Evolutionary conservation across 2,329 filamentous ascomycete genomes (phyloP).

Genomic region (Epichloe aotearoae): DNA sequence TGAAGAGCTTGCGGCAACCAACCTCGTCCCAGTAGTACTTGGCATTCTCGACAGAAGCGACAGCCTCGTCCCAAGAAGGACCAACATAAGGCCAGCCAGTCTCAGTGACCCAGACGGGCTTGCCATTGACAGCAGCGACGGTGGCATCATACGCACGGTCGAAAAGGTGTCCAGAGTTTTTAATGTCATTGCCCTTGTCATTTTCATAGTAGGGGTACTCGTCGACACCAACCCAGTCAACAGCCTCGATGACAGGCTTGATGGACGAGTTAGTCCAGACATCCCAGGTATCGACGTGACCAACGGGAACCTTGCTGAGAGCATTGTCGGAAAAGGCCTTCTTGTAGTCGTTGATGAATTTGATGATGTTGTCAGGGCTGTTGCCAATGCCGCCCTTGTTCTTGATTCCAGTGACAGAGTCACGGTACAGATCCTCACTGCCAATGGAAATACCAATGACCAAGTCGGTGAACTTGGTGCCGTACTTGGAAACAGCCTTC

Average conservation of each 20-base stretch:
- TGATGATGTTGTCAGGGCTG: slow-evolving; percentile 43
- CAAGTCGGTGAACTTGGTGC: slow-evolving; percentile 38
- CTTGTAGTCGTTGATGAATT: slow-evolving; percentile 54
- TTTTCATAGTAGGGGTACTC: slow-evolving; percentile 55
- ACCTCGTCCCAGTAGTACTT: slow-evolving; percentile 50
- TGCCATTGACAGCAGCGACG: slow-evolving; percentile 31
- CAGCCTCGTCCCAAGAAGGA: slow-evolving; percentile 37
- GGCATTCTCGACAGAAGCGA: slow-evolving; percentile 43
- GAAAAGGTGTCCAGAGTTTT: slow-evolving; percentile 42
- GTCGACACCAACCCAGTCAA: slow-evolving; percentile 53
- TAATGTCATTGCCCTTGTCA: slow-evolving; percentile 40
- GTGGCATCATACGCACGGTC: slow-evolving; percentile 32
- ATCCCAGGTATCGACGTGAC: slow-evolving; percentile 59
- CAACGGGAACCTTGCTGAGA: slow-evolving; percentile 37
- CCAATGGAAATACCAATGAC: slow-evolving; percentile 53
- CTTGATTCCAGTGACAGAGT: slow-evolving; percentile 44
- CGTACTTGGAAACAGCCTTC: slow-evolving; percentile 40
- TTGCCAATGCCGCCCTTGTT: slow-evolving; percentile 50
- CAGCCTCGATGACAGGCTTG: slow-evolving; percentile 44
- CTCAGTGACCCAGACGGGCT: slow-evolving; percentile 50
- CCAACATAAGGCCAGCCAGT: slow-evolving; percentile 52
- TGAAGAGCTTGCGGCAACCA: slow-evolving; percentile 45
- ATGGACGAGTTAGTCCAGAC: slow-evolving; percentile 47
- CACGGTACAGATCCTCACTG: slow-evolving; percentile 54
- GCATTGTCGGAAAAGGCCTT: slow-evolving; percentile 35